phyloP scores from a whole-genome alignment of 2,329 filamentous ascomycete genomes.

The Colletotrichum truncatum region DNA sequence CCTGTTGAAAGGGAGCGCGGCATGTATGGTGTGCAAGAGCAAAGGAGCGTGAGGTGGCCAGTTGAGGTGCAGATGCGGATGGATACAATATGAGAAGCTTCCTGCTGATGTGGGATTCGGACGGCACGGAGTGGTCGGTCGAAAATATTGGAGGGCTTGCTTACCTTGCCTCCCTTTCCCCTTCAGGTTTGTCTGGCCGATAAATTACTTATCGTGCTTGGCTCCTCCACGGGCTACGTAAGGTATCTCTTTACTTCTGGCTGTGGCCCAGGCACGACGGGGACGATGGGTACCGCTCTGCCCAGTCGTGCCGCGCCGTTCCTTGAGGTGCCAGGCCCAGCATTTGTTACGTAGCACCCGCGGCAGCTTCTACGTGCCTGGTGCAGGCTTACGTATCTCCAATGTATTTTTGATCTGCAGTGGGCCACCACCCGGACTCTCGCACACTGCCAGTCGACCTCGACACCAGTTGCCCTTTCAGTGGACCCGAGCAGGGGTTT shows the following conservation, averaged over 20 bases:
- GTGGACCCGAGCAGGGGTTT: background rate
- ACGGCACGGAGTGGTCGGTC: constrained; percentile 8
- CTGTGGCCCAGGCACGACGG: background rate
- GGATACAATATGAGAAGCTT: background rate
- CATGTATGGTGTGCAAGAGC: background rate
- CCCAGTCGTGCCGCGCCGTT: background rate
- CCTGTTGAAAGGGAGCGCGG: background rate
- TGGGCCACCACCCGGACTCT: background rate
- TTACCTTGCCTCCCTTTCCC: background rate
- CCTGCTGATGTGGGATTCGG: constrained; percentile 16
- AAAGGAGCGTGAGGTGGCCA: background rate
- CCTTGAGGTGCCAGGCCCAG: background rate
- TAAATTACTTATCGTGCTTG: constrained; percentile 15
- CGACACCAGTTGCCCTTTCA: constrained; percentile 11
- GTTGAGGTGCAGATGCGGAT: background rate
- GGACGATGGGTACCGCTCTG: constrained; percentile 4
- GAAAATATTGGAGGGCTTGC: constrained; percentile 9
- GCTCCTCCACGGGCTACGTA: constrained; percentile 17
- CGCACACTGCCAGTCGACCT: background rate
- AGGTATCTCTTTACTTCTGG: background rate
- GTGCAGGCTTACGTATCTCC: constrained; percentile 14
- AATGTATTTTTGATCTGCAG: constrained; percentile 18
- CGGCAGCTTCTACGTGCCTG: background rate
- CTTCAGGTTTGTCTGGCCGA: background rate
- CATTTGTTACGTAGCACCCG: constrained; percentile 9